Evolutionary conservation across 1,284 basidiomycete species (phyloP).

Genomic region (Tylopilus sp.): DNA sequence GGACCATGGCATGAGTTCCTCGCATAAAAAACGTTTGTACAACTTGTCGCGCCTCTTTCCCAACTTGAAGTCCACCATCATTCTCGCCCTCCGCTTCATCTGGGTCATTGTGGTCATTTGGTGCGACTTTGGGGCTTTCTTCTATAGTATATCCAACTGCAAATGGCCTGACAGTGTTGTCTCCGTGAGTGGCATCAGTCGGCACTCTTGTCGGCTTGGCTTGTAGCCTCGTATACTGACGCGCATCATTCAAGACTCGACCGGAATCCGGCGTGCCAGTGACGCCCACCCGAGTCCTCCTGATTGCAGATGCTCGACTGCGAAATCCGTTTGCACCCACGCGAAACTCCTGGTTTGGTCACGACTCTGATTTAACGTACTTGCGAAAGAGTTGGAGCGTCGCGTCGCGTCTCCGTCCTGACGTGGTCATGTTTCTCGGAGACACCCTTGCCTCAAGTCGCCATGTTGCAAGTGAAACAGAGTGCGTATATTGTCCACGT

Average conservation of each 20-base stretch:
- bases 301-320: conserved; percentile 88
- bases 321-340: conserved; percentile 72
- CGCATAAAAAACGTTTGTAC: conserved; percentile 40
- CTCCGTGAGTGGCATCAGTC: conserved; percentile 37
- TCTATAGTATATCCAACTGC: conserved; percentile 61
- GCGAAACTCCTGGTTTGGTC: conserved; percentile 58
- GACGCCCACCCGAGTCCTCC: conserved; percentile 74
- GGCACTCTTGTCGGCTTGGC: neutral
- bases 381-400: conserved; percentile 87
- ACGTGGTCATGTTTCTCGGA: conserved; percentile 85
- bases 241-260: conserved; percentile 21
- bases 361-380: conserved; percentile 64
- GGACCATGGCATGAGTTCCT: conserved; percentile 39
- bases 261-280: conserved; percentile 9
- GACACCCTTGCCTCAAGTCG: conserved; percentile 91
- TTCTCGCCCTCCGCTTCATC: conserved; percentile 54
- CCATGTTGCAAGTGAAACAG: conserved; percentile 67
- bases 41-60: conserved; percentile 36
- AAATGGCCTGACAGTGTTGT: conserved; percentile 66
- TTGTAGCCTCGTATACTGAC: conserved; percentile 14
- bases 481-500: conserved; percentile 77
- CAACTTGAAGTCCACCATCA: conserved; percentile 30
- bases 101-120: conserved; percentile 72
- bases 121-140: conserved; percentile 78
- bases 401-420: conserved; percentile 69